Conservation (phyloP, 139 green algal genomes). For the Pleodorina starrii region DNA sequence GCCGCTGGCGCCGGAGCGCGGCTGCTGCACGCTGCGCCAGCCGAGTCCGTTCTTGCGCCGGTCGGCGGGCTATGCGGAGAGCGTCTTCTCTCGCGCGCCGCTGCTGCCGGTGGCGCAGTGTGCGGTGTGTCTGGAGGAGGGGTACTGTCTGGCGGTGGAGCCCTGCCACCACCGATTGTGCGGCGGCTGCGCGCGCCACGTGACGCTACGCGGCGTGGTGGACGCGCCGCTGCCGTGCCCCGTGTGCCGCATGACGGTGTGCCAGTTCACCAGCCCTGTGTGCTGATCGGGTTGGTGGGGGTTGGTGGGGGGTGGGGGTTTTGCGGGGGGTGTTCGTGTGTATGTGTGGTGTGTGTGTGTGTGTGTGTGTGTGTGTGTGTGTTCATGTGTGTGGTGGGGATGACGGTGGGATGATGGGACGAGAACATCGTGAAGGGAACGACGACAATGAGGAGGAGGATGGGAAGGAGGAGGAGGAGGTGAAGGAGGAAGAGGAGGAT, state of each 20-base stretch:
- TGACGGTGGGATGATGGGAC: too few relatives aligned
- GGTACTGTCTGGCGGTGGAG: conserved; percentile 11
- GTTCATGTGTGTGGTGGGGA: background rate
- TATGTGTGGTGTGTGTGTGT: background rate
- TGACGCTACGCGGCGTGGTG: background rate
- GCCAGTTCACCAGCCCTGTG: conserved; percentile 33
- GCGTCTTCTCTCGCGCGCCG: background rate
- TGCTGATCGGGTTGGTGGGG: too few relatives aligned
- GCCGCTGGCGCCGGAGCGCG: background rate
- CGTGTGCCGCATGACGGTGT: background rate
- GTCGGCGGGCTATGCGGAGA: background rate
- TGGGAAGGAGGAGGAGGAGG: too few relatives aligned
- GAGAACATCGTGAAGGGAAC: too few relatives aligned
- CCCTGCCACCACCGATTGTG: conserved; percentile 40
- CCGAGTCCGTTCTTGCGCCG: conserved; percentile 2
- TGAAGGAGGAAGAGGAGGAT: too few relatives aligned
- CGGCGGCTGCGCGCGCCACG: background rate
- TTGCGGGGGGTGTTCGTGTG: too few relatives aligned
- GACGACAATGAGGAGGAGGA: too few relatives aligned
- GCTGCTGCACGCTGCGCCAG: background rate
- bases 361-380: conserved; percentile 6
- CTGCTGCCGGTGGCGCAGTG: conserved; percentile 21
- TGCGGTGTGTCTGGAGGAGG: conserved; percentile 24
- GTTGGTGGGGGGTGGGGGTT: too few relatives aligned
- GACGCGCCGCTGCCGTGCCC: conserved; percentile 2